Conservation (phyloP, 2,329 filamentous ascomycete species). For the Colletotrichum trifolii region DNA sequence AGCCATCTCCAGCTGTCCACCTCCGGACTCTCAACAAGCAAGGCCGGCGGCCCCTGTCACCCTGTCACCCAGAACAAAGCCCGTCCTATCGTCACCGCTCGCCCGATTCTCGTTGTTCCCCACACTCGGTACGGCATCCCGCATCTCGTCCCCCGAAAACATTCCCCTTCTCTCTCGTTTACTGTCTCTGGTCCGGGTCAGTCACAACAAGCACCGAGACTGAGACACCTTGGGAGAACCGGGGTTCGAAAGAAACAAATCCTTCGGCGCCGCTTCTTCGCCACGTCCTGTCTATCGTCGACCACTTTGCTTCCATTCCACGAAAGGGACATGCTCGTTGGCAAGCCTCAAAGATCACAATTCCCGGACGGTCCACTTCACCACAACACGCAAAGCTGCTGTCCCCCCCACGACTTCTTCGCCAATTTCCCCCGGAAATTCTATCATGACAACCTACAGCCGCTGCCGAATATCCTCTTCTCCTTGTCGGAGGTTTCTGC, state of each 20-base stretch:
- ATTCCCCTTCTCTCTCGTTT: conserved; percentile 16
- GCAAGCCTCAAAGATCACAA: too few relatives aligned
- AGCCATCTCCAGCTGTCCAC: conserved; percentile 26
- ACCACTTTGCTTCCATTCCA: conserved; percentile 27
- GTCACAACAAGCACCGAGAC: conserved; percentile 22
- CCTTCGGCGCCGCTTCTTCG: neutral
- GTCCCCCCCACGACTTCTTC: conserved; percentile 13
- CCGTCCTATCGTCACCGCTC: conserved; percentile 35
- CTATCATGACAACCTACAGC: conserved; percentile 54
- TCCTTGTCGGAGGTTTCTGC: conserved; percentile 54
- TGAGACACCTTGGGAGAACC: conserved; percentile 2
- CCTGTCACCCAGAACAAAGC: conserved; percentile 27
- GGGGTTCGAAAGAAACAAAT: conserved; percentile 8
- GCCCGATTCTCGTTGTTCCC: conserved; percentile 34
- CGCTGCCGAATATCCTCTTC: conserved; percentile 49
- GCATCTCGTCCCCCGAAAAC: conserved; percentile 30
- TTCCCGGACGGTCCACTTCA: too few relatives aligned
- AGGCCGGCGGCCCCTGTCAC: neutral
- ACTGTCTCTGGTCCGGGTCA: conserved; percentile 15
- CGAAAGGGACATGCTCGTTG: neutral
- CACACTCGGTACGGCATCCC: conserved; percentile 30
- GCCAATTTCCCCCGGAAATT: conserved; percentile 29
- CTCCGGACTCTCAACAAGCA: conserved; percentile 19
- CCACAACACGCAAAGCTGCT: conserved; percentile 3
- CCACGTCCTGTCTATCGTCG: conserved; percentile 5